Percentiles rank a stretch among this genome's conserved stretches.
Conservation (phyloP, 371 early-diverging fungal species). For the Mucor sp. region DNA sequence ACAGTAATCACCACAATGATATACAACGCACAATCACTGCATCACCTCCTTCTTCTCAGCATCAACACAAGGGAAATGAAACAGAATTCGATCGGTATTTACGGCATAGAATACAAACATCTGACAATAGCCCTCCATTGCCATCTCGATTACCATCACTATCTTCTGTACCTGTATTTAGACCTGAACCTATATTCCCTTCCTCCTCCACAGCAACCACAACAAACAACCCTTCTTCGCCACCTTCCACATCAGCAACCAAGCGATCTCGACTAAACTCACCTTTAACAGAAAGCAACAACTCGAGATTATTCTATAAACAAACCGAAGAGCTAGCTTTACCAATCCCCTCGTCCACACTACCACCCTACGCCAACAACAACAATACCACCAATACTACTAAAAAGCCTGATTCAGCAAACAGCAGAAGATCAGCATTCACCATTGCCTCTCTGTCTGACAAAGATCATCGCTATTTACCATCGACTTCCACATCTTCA, state of each 20-base stretch:
- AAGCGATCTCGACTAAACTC: not conserved
- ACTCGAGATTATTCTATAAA: not conserved
- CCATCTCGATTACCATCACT: slow-evolving; percentile 30
- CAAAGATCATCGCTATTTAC: slow-evolving; percentile 9
- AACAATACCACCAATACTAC: not conserved
- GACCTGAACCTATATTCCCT: slow-evolving; percentile 44
- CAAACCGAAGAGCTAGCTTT: not conserved
- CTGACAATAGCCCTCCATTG: slow-evolving; percentile 14
- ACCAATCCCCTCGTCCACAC: not conserved
- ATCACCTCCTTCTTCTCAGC: not conserved
- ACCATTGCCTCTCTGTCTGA: slow-evolving; percentile 16
- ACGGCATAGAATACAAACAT: slow-evolving; percentile 19
- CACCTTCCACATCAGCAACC: not conserved
- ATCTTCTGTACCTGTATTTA: slow-evolving; percentile 26
- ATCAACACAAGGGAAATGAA: slow-evolving; percentile 11
- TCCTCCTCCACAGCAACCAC: not conserved
- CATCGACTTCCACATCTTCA: slow-evolving; percentile 8
- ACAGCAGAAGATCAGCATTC: slow-evolving; percentile 21
- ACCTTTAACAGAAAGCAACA: not conserved
- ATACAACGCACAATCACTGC: slow-evolving; percentile 2
- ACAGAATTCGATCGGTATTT: slow-evolving; percentile 37
- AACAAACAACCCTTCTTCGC: not conserved
- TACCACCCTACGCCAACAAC: not conserved
- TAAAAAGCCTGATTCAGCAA: not conserved
- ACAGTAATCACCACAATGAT: slow-evolving; percentile 6